A percentile compares a stretch with the other conserved stretches of the same genome.
Conservation (phyloP, 306 rosid species). For the Cicer chorassanicum region DNA sequence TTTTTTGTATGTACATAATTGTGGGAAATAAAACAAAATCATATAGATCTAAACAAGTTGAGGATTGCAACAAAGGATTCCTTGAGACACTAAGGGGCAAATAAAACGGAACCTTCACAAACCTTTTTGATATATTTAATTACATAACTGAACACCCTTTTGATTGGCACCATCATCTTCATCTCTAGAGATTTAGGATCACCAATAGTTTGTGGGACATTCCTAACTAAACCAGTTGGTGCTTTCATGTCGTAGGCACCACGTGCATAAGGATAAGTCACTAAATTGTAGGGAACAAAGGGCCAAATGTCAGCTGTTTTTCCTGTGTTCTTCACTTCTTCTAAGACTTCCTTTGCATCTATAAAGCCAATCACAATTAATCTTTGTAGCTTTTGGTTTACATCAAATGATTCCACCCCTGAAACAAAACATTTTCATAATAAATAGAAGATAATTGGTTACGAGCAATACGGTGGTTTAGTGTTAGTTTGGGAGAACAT, state of each 20-base stretch:
- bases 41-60: too few species aligned
- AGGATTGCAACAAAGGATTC: too few species aligned
- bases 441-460: too few species aligned
- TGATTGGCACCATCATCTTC: conserved; percentile 55
- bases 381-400: conserved; percentile 63
- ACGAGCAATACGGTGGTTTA: too few species aligned
- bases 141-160: conserved; percentile 78
- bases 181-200: conserved; percentile 65
- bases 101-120: too few species aligned
- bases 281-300: conserved; percentile 66
- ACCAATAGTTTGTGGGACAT: conserved; percentile 56
- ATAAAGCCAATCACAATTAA: conserved; percentile 67
- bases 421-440: background rate
- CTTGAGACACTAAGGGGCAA: too few species aligned
- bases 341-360: conserved; percentile 63
- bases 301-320: conserved; percentile 76
- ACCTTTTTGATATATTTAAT: background rate
- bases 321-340: conserved; percentile 71
- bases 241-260: conserved; percentile 86
- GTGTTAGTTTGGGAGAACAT: too few species aligned
- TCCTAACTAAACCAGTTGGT: conserved; percentile 77
- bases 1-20: too few species aligned
- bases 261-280: conserved; percentile 64
- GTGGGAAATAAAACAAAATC: too few species aligned
- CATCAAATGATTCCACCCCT: conserved; percentile 73